Conservation (phyloP, 176 grass and related monocot species). For the Ampelocalamus luodianensis region DNA sequence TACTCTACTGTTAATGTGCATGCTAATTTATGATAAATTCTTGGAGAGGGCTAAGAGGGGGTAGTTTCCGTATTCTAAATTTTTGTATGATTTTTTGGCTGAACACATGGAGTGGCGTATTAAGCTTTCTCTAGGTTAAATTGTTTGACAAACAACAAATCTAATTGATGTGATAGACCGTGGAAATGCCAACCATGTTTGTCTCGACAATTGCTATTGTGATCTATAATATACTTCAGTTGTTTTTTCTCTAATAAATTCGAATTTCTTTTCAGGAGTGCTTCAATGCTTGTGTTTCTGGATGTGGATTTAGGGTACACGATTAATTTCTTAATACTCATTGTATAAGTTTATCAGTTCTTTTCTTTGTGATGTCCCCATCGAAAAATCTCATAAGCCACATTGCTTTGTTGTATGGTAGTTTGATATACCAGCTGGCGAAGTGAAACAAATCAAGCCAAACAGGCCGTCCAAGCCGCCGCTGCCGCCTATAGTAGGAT, state of each 20-base stretch:
- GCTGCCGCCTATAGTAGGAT: conserved; percentile 45
- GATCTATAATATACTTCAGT: too few relatives aligned
- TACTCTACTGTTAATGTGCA: neutral
- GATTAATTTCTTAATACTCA: neutral
- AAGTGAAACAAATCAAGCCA: conserved; percentile 68
- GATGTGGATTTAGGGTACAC: conserved; percentile 89
- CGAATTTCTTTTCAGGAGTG: conserved; percentile 57
- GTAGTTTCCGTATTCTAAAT: neutral
- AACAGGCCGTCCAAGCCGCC: conserved; percentile 63
- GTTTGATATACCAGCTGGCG: conserved; percentile 63
- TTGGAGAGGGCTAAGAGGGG: too few relatives aligned
- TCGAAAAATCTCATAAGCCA: neutral
- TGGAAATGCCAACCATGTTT: neutral
- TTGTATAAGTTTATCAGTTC: neutral
- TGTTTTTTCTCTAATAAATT: neutral
- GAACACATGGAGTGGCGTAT: neutral
- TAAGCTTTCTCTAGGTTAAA: conserved; percentile 1
- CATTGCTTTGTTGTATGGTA: conserved; percentile 22
- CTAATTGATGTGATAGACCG: neutral
- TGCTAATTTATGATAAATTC: neutral
- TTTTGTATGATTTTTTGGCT: neutral
- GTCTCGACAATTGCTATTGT: neutral
- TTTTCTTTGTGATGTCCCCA: neutral
- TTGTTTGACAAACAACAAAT: neutral
- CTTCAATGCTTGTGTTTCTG: conserved; percentile 91